Conservation (phyloP, 306 rosid genomes). For the Ammopiptanthus mongolicus region DNA sequence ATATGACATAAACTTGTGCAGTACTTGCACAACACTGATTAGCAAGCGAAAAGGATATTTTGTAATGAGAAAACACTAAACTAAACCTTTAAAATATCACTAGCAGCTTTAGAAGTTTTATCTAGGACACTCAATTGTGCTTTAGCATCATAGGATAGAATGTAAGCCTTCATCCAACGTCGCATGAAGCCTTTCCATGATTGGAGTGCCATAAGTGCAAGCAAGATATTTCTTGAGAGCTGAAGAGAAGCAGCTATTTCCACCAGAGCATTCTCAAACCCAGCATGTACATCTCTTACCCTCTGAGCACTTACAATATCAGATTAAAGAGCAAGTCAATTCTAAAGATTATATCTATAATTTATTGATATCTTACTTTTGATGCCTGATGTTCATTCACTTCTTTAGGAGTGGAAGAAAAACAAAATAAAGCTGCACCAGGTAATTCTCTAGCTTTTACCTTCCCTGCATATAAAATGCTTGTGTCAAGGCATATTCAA, state of each 20-base stretch:
- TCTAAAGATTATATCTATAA: constrained; percentile 6
- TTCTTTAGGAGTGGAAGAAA: constrained; percentile 65
- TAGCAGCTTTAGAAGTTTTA: constrained; percentile 72
- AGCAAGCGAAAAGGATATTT: constrained; percentile 2
- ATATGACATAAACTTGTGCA: constrained; percentile 10
- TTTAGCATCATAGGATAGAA: constrained; percentile 45
- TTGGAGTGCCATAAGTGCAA: constrained; percentile 75
- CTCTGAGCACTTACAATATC: constrained; percentile 42
- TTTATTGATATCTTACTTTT: constrained; percentile 46
- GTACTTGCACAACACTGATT: constrained; percentile 4
- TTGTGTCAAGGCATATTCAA: constrained; percentile 15
- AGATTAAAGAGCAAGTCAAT: constrained; percentile 15
- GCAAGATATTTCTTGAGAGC: constrained; percentile 77
- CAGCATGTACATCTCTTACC: constrained; percentile 54
- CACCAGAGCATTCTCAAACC: constrained; percentile 60
- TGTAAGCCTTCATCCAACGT: constrained; percentile 80
- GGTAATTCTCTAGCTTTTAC: constrained; percentile 58
- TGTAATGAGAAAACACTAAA: constrained; percentile 15
- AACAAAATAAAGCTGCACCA: constrained; percentile 80
- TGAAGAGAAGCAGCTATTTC: constrained; percentile 83
- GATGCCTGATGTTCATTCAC: constrained; percentile 41
- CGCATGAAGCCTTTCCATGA: constrained; percentile 85
- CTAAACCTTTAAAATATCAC: constrained; percentile 71
- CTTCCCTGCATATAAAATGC: constrained; percentile 49
- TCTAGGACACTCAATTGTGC: constrained; percentile 47